Evolutionary conservation across 2,329 filamentous ascomycete genomes (phyloP).

Genomic region (Aureobasidium uvarum): DNA sequence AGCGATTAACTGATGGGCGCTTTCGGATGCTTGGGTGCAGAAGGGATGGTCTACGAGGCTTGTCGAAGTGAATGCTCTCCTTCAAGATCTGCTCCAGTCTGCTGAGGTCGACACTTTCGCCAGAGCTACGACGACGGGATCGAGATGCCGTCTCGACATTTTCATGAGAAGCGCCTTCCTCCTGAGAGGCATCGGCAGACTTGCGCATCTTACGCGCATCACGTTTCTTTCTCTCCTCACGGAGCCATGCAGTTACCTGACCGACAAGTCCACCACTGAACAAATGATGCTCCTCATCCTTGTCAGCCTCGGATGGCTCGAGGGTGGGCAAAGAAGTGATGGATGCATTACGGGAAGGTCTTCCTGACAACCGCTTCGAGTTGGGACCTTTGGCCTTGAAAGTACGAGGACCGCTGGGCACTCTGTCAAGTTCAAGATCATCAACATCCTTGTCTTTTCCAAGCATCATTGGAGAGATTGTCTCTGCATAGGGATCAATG

Average conservation of each 20-base stretch:
- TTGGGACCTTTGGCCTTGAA: slow-evolving; percentile 43
- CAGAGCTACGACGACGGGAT: slow-evolving; percentile 44
- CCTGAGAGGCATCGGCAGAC: slow-evolving; percentile 39
- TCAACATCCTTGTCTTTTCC: slow-evolving; percentile 48
- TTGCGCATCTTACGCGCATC: slow-evolving; percentile 51
- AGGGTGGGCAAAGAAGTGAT: slow-evolving; percentile 18
- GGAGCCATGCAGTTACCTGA: slow-evolving; percentile 80
- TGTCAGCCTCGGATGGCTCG: slow-evolving; percentile 35
- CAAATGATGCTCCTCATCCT: slow-evolving; percentile 31
- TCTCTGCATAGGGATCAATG: slow-evolving; percentile 46
- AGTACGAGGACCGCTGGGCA: slow-evolving; percentile 36
- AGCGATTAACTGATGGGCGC: slow-evolving; percentile 31
- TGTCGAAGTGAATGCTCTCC: slow-evolving; percentile 56
- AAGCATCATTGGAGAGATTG: slow-evolving; percentile 49
- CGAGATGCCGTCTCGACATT: slow-evolving; percentile 20
- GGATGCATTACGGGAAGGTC: slow-evolving; percentile 37
- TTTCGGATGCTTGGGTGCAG: slow-evolving; percentile 34
- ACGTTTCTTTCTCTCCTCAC: slow-evolving; percentile 71
- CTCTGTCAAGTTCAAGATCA: slow-evolving; percentile 42
- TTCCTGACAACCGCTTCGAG: slow-evolving; percentile 43
- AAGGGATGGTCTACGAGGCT: slow-evolving; percentile 30
- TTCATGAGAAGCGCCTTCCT: slow-evolving; percentile 25
- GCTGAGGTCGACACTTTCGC: slow-evolving; percentile 71
- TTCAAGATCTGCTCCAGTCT: slow-evolving; percentile 77
- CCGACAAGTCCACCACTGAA: slow-evolving; percentile 55